Evolutionary conservation across 2,329 filamentous ascomycete species (phyloP), one percentile per base, ranked within the genome.

Genomic region (Colletotrichum filicis): DNA sequence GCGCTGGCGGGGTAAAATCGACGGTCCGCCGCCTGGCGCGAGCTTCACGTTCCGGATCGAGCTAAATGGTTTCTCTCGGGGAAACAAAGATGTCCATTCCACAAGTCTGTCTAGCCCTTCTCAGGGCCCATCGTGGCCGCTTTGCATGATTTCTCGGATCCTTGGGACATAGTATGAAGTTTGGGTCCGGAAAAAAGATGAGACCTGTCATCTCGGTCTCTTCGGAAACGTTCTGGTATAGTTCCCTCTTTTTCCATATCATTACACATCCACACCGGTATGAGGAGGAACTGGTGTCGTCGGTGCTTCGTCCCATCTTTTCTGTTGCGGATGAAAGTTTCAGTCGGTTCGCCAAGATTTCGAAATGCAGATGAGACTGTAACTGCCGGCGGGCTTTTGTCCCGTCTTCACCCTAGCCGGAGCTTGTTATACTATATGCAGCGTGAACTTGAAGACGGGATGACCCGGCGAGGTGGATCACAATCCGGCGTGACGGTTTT

Each of bases 261-360:
- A 32, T 24, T 46, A 42, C 58, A 11, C 58, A 22, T 46, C n/a
- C 58, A 19, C 58, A 22, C 22, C n/a, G 35, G 5, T 24, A 19
- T 61, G 11, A 14, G 42, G 16, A 19, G 16, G 37, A 6, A 42
- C n/a, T 19, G 11, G 35, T 46, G 30, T 70, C 42, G 11, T 26
- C 24, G 11, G 52, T 55, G 24, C 55, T 16, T 57, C 62, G 56
- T 71, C 67, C 71, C 71, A 55, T 46, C 26, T n/a, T 49, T 49
- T 61, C 46, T 71, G 71, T 42, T 42, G 61, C 60, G 66, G 46
- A 37, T 65, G 55, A 61, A n/a, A 56, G 71, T 73, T 73, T 73
- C 70, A 73, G 60, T 52, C 61, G 28, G 4, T 28, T 35, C 28
- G 60, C 55, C 46, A 65, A 61, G 66, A 56, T 30, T 30, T 46